phyloP scores from a whole-genome alignment of 805 yeast genomes.

The Yamadazyma phyllophila region DNA sequence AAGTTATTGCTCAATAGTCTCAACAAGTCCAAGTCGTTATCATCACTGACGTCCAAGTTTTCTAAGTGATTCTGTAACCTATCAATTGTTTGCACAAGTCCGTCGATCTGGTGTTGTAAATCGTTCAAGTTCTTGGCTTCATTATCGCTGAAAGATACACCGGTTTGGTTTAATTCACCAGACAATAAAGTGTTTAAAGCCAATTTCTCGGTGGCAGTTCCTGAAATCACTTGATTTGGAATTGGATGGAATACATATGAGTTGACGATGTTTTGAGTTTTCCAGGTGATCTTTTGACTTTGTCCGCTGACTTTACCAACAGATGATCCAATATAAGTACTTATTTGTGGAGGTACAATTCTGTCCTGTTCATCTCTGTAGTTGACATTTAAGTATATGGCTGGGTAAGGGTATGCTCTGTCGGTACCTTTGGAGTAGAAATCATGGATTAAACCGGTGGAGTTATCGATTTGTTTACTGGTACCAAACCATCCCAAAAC shows the following conservation, averaged over 20 bases:
- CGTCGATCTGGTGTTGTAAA: conserved; percentile 44
- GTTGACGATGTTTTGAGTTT: conserved; percentile 27
- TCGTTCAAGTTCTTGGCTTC: conserved; percentile 39
- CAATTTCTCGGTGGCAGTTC: conserved; percentile 54
- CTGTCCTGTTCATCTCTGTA: conserved; percentile 47
- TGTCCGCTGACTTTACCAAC: conserved; percentile 46
- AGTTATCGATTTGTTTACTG: conserved; percentile 59
- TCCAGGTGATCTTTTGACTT: conserved; percentile 36
- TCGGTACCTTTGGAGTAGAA: conserved; percentile 69
- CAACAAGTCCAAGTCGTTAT: conserved; percentile 61
- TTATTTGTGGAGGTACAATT: conserved; percentile 52
- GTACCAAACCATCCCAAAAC: conserved; percentile 86
- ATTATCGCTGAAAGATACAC: conserved; percentile 29
- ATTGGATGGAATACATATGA: conserved; percentile 73
- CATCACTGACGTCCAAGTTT: conserved; percentile 33
- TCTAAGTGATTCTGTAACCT: conserved; percentile 48
- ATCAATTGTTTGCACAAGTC: conserved; percentile 48
- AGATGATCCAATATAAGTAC: conserved; percentile 75
- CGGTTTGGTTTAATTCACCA: conserved; percentile 21
- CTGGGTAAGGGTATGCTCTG: conserved; percentile 72
- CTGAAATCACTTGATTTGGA: conserved; percentile 60
- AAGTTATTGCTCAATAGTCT: conserved; percentile 60
- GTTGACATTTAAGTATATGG: conserved; percentile 74
- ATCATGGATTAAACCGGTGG: conserved; percentile 77
- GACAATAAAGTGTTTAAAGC: conserved; percentile 44